Percentiles rank a stretch among this genome's conserved stretches.
phyloP scores from a whole-genome alignment of 352 stramenopile genomes.

The Phytophthora boehmeriae region DNA sequence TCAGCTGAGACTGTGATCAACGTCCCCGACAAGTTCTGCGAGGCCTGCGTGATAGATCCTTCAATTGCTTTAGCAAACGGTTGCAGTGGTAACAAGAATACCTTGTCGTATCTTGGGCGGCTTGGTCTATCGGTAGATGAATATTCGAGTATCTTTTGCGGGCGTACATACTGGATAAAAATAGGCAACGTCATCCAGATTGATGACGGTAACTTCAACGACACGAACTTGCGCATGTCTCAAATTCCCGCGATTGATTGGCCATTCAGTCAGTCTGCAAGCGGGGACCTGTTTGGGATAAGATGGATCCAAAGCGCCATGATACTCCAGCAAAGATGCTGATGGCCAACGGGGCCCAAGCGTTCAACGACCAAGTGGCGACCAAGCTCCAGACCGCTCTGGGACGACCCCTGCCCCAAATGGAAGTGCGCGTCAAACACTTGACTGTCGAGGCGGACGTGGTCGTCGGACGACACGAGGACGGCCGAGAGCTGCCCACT shows the following conservation, averaged over 20 bases:
- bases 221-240: no score
- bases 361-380: constrained; percentile 36
- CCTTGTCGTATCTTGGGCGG: background rate
- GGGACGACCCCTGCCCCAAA: constrained; percentile 28
- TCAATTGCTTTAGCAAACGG: constrained; percentile 16
- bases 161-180: no score
- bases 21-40: constrained; percentile 66
- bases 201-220: no score
- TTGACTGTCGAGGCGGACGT: constrained; percentile 36
- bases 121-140: no score
- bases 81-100: constrained; percentile 3
- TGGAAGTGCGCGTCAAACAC: constrained; percentile 40
- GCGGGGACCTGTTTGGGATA: no score
- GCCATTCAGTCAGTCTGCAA: no score
- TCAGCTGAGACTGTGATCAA: constrained; percentile 38
- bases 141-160: no score
- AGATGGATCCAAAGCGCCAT: no score
- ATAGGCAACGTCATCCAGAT: no score
- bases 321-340: constrained; percentile 21
- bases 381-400: constrained; percentile 36
- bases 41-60: constrained; percentile 43
- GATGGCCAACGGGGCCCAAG: constrained; percentile 31
- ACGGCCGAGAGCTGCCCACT: constrained; percentile 43
- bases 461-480: constrained; percentile 22
- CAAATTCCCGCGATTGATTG: no score